Conservation (phyloP, 106 monocot genomes). For the Alisma plantagoaquatica region DNA sequence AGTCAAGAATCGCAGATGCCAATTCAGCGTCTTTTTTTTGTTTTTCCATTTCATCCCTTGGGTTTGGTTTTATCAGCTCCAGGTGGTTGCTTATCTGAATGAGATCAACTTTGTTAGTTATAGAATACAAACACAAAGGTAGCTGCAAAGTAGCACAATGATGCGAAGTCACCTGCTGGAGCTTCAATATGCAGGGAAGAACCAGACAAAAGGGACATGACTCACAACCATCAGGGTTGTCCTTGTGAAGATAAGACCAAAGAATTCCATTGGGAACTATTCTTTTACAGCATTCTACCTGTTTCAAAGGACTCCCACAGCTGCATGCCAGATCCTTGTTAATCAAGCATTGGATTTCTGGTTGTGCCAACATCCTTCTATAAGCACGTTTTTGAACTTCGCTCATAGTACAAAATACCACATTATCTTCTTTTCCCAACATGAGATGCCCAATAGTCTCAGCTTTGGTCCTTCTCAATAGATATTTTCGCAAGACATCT, state of each 20-base stretch:
- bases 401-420: constrained; percentile 89
- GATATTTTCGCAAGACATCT: constrained; percentile 51
- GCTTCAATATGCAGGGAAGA: constrained; percentile 91
- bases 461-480: constrained; percentile 92
- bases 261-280: constrained; percentile 74
- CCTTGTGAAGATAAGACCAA: constrained; percentile 94
- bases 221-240: constrained; percentile 81
- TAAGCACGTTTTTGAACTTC: constrained; percentile 93
- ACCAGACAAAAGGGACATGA: constrained; percentile 95
- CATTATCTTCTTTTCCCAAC: constrained; percentile 97
- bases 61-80: constrained; percentile 92
- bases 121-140: constrained; percentile 2
- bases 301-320: constrained; percentile 86
- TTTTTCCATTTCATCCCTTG: constrained; percentile 84
- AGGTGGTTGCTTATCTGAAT: constrained; percentile 91
- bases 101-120: not conserved
- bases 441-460: constrained; percentile 98
- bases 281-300: constrained; percentile 83
- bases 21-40: constrained; percentile 96
- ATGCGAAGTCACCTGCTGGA: constrained; percentile 72
- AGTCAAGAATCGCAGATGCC: constrained; percentile 60
- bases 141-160: too few relatives aligned
- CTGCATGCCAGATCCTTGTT: constrained; percentile 87
- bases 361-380: constrained; percentile 83
- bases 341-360: constrained; percentile 83